A percentile compares a stretch with the other conserved stretches of the same genome.
These are phyloP conservation scores for Hemileccinum rubropunctum DNA, from an alignment of 768 basidiomycete genomes.

Conservation along the genomic window DNA sequence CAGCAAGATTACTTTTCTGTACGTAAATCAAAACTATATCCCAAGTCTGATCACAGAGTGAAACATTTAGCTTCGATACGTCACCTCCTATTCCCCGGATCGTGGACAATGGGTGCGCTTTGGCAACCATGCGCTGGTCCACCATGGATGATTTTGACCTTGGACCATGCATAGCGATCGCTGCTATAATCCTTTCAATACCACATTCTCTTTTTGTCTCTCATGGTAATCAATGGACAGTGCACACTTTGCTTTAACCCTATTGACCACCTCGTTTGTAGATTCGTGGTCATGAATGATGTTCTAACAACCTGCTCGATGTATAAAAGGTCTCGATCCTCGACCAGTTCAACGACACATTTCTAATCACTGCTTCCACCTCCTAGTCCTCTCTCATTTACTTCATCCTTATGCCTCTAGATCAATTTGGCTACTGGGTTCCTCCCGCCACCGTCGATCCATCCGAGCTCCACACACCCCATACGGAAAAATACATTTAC, in stretches of 20 bases:
- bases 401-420: conserved; percentile 1
- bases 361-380: not conserved
- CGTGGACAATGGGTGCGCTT: not conserved
- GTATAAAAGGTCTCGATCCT: conserved; percentile 6
- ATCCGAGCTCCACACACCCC: not conserved
- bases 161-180: not conserved
- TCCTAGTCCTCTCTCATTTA: not conserved
- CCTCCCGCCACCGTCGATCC: conserved; percentile 6
- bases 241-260: not conserved
- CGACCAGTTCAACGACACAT: not conserved
- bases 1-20: no score
- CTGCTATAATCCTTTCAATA: not conserved
- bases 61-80: no score
- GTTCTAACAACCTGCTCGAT: not conserved
- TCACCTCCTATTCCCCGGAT: not conserved
- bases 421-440: not conserved
- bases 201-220: not conserved
- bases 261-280: conserved; percentile 3
- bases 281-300: not conserved
- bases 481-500: not conserved
- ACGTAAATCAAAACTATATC: no score
- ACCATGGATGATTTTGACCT: not conserved
- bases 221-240: not conserved
- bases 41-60: no score
- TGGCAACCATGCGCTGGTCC: not conserved